A percentile compares a stretch with the other conserved stretches of the same genome.
Evolutionary conservation across 306 rosid genomes (phyloP).

Genomic region (Cicer judaicum): DNA sequence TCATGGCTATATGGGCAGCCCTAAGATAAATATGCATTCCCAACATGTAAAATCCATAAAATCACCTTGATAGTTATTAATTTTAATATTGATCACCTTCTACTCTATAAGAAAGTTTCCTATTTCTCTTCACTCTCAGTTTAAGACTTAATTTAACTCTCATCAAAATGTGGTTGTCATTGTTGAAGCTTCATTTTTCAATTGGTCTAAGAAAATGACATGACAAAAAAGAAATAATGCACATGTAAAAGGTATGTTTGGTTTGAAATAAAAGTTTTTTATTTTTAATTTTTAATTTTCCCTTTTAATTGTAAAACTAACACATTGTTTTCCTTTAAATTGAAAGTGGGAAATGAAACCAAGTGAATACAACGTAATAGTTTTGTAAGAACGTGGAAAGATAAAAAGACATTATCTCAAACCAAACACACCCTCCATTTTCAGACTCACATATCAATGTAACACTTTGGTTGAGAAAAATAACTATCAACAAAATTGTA

Average conservation of each 20-base stretch:
- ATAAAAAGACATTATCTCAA: not conserved
- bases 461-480: not conserved
- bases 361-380: not conserved
- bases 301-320: no score
- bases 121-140: not conserved
- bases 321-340: not conserved
- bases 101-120: not conserved
- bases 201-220: no score
- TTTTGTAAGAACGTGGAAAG: not conserved
- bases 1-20: not conserved
- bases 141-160: slow-evolving; percentile 9
- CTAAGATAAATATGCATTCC: not conserved
- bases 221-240: no score
- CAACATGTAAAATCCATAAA: not conserved
- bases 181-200: no score
- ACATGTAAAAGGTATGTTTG: no score
- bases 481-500: slow-evolving; percentile 15
- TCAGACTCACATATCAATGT: not conserved
- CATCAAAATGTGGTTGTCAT: not conserved
- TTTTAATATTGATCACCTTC: not conserved
- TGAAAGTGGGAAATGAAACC: not conserved
- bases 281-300: no score
- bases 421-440: not conserved
- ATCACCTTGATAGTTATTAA: not conserved
- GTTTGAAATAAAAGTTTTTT: no score